Conservation (phyloP, 768 basidiomycete genomes). For the Punctularia strigosozonata region DNA sequence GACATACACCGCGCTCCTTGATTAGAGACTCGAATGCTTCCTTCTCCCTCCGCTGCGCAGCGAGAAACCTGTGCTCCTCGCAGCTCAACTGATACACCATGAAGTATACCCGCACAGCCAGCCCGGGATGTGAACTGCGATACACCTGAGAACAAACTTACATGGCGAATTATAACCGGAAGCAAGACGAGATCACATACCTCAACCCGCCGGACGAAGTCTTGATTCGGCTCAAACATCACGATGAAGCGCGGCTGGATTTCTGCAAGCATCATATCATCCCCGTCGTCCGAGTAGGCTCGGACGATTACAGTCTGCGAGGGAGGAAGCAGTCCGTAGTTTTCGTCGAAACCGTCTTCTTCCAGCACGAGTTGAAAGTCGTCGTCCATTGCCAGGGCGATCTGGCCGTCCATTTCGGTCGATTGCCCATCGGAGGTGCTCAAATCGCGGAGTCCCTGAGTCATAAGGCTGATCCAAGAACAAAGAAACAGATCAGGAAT, state of each 20-base stretch:
- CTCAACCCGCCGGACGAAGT: constrained; percentile 88
- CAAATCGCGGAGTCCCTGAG: too few relatives aligned
- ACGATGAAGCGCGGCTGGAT: constrained; percentile 86
- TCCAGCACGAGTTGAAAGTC: constrained; percentile 23
- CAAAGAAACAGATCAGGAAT: too few relatives aligned
- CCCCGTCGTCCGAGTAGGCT: constrained; percentile 84
- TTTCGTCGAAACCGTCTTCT: constrained; percentile 49
- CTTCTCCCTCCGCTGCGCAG: constrained; percentile 82
- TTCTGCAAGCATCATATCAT: constrained; percentile 81
- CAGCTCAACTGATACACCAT: constrained; percentile 89
- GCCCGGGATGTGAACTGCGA: constrained; percentile 69
- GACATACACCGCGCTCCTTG: constrained; percentile 77
- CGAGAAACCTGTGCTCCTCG: constrained; percentile 93
- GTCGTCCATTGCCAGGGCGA: constrained; percentile 27
- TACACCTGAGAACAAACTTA: constrained; percentile 50
- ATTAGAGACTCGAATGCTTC: constrained; percentile 89
- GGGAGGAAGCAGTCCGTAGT: constrained; percentile 70
- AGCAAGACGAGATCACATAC: constrained; percentile 25
- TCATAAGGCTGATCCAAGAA: too few relatives aligned
- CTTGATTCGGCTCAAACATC: constrained; percentile 91
- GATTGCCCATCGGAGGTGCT: too few relatives aligned
- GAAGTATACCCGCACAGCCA: constrained; percentile 85
- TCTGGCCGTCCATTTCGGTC: too few relatives aligned
- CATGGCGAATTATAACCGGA: neutral
- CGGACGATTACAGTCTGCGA: constrained; percentile 79